Evolutionary conservation across 768 basidiomycete genomes (phyloP).

Genomic region (Pisolithus microcarpus): DNA sequence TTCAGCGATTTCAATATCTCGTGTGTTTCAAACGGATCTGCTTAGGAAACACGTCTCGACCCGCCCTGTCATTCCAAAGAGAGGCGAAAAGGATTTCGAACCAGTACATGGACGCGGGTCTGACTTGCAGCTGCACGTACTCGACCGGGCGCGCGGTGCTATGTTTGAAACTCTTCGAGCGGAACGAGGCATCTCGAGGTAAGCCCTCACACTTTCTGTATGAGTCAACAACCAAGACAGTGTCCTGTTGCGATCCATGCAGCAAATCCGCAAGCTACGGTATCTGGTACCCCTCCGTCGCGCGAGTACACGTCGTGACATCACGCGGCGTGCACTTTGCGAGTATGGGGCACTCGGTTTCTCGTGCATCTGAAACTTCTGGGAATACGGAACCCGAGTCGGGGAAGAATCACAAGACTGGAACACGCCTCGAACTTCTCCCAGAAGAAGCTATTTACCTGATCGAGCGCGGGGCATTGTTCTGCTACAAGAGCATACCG

Average conservation of each 20-base stretch:
- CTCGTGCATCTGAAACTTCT: slow-evolving; percentile 32
- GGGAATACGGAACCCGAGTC: slow-evolving; percentile 21
- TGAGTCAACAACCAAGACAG: neutral
- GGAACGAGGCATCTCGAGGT: slow-evolving; percentile 73
- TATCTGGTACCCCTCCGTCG: slow-evolving; percentile 65
- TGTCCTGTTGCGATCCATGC: neutral
- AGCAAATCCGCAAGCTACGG: slow-evolving; percentile 79
- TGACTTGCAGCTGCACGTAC: slow-evolving; percentile 70
- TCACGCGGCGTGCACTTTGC: slow-evolving; percentile 79
- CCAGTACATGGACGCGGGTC: slow-evolving; percentile 61
- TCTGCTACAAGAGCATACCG: slow-evolving; percentile 64
- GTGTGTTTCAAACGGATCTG: neutral
- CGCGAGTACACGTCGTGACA: slow-evolving; percentile 61
- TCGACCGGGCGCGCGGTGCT: slow-evolving; percentile 73
- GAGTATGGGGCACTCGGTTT: slow-evolving; percentile 73
- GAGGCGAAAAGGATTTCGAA: slow-evolving; percentile 98
- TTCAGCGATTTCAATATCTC: slow-evolving; percentile 2
- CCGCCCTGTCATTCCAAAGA: slow-evolving; percentile 81
- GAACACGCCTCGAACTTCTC: slow-evolving; percentile 74
- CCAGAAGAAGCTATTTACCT: slow-evolving; percentile 96
- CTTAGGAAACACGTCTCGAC: slow-evolving; percentile 20
- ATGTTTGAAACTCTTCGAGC: slow-evolving; percentile 81
- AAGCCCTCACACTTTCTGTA: slow-evolving; percentile 13
- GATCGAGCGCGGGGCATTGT: slow-evolving; percentile 81
- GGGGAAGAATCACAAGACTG: slow-evolving; percentile 29